phyloP scores from a whole-genome alignment of 495 filamentous ascomycete genomes.

The Penicillium soppii region DNA sequence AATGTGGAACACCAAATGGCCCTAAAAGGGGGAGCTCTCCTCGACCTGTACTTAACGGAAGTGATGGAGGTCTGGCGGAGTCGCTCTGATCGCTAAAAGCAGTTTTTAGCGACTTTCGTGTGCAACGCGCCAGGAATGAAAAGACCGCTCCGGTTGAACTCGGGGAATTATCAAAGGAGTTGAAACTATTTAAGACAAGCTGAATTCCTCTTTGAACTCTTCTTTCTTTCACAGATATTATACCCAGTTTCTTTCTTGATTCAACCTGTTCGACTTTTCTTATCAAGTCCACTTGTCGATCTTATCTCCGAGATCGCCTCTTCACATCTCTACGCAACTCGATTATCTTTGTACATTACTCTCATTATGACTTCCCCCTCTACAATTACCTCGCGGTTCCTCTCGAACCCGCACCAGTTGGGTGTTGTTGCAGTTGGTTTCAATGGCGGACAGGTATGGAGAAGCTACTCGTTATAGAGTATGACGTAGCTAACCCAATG shows the following conservation, averaged over 20 bases:
- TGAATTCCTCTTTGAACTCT: not conserved
- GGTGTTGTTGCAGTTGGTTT: conserved; percentile 95
- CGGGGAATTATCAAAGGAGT: conserved; percentile 1
- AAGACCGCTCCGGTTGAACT: conserved; percentile 13
- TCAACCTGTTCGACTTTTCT: conserved; percentile 6
- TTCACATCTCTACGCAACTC: not conserved
- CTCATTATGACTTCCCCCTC: conserved; percentile 47
- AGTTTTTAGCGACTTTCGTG: conserved; percentile 44
- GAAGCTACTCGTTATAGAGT: not conserved
- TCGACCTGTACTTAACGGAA: conserved; percentile 56
- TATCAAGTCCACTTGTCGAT: conserved; percentile 25
- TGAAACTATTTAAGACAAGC: conserved; percentile 17
- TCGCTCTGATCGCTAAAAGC: conserved; percentile 47
- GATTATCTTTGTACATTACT: conserved; percentile 2
- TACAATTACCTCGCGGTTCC: conserved; percentile 78
- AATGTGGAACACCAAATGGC: conserved; percentile 20
- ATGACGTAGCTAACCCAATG: conserved; percentile 7
- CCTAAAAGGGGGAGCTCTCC: conserved; percentile 42
- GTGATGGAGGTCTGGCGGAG: conserved; percentile 34
- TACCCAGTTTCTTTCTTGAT: no score
- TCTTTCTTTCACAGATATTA: no score
- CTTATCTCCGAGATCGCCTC: conserved; percentile 21
- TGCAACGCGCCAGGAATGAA: conserved; percentile 16
- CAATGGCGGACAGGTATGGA: conserved; percentile 87
- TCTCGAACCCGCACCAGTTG: conserved; percentile 71